Evolutionary conservation across 768 basidiomycete species (phyloP).

Genomic region (Candolleomyces aberdarensis): DNA sequence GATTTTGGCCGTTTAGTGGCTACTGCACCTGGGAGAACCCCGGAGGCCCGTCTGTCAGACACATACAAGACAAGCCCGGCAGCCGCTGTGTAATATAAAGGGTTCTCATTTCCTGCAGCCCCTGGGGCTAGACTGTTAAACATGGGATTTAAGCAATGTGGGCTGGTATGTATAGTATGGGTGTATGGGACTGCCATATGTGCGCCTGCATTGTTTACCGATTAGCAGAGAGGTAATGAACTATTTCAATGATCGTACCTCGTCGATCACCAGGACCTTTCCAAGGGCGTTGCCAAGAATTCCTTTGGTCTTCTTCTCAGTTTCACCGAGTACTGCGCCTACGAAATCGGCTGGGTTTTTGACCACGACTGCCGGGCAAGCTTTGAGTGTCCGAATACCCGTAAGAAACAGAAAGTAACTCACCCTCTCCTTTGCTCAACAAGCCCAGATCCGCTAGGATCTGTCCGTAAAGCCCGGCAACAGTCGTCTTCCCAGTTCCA

Average conservation of each 20-base stretch:
- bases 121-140: too few relatives aligned
- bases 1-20: too few relatives aligned
- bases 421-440: slow-evolving; percentile 74
- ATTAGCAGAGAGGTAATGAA: neutral
- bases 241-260: slow-evolving; percentile 33
- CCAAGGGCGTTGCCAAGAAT: slow-evolving; percentile 58
- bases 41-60: too few relatives aligned
- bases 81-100: too few relatives aligned
- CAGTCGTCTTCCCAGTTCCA: slow-evolving; percentile 71
- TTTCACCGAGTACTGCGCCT: slow-evolving; percentile 55
- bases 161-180: too few relatives aligned
- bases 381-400: neutral
- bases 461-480: slow-evolving; percentile 63
- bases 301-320: slow-evolving; percentile 61
- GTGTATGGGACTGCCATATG: too few relatives aligned
- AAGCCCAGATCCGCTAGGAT: slow-evolving; percentile 58
- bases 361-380: slow-evolving; percentile 44
- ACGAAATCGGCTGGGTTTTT: slow-evolving; percentile 72
- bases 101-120: too few relatives aligned
- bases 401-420: slow-evolving; percentile 4
- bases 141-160: too few relatives aligned
- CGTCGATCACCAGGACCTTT: slow-evolving; percentile 70
- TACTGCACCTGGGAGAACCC: too few relatives aligned
- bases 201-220: too few relatives aligned
- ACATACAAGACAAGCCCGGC: too few relatives aligned